Base-by-base conservation (phyloP, 305 asterid genomes). In the Solanum hybrid region DNA sequence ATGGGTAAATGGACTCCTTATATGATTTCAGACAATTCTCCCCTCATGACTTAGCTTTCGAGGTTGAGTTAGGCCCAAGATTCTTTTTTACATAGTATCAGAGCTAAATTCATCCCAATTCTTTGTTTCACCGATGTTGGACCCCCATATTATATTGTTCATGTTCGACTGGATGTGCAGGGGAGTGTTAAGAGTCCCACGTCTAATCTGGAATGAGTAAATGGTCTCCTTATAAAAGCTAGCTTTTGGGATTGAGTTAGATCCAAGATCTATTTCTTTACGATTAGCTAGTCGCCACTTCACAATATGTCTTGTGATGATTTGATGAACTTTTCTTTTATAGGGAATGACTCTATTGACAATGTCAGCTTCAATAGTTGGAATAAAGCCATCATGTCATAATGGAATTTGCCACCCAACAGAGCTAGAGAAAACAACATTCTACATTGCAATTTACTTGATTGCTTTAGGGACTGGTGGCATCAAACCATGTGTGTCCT, bases 301-400 rank as follows among this genome's bases (percentile, higher is more conserved):
- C 10, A 27, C 36, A 27, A 71, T 12, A 27, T 27, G 35, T 72
- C 22, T 72, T 72, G 36, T 80, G n/a, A 38, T 81, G n/a, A 38
- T 81, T 35, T 78, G 20, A 46, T 42, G 64, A 8, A 29, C 79
- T 38, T 86, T 46, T 7, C 35, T 31, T 85, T 51, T 85, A 13
- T 27, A 90, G 90, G 92, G 92, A 85, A 89, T 89, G 95, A 35
- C 92, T 16, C 91, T 95, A 16, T 90, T 95, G 88, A 93, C 97
- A 0, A 20, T 95, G 79, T 91, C 96, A 0, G 96, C 94, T 14
- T 90, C 95, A 1, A 79, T 93, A n/a, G 91, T 56, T 0, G 94
- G 94, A 16, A 90, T 94, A 34, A 95, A 46, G 80, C 97, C 97
- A 2, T 71, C 71, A 5, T 95, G 95, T 38, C 84, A 78, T 13